Evolutionary conservation across 495 filamentous ascomycete species (phyloP), one percentile per base, ranked within the genome.

Genomic region (Achaetomiella virescens): DNA sequence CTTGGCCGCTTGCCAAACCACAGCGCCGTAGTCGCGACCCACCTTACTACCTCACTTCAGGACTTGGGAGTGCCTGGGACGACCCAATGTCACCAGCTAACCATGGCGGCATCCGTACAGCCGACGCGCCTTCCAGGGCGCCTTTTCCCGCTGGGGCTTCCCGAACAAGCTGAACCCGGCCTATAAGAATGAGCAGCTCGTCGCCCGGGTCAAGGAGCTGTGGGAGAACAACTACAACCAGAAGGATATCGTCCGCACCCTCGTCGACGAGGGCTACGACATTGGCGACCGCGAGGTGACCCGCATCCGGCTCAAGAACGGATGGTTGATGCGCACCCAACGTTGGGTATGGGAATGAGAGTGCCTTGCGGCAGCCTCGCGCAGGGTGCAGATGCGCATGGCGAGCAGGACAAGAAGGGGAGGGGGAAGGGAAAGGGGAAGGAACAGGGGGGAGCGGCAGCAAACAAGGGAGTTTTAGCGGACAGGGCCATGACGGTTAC

Each of bases 61-160:
- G n/a, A n/a, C n/a, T n/a, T n/a, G n/a, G n/a, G n/a, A n/a, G n/a
- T n/a, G n/a, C n/a, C n/a, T n/a, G n/a, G n/a, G n/a, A n/a, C n/a
- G n/a, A n/a, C n/a, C n/a, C n/a, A n/a, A n/a, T n/a, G n/a, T n/a
- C n/a, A n/a, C 43, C 27, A 52, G 52, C 57, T 56, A 52, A 65
- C 12, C 38, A 41, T 61, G 53, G 11, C 37, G 8, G 35, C 36
- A 9, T 27, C 33, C 18, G 25, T 17, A 41, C 65, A 90, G 85
- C 65, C 89, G 87, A 68, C 84, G 86, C 36, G 81, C 84, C 24
- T 88, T 82, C 60, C 86, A 90, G 64, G 79, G 75, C 11, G 84
- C 88, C 55, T 89, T 89, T 70, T 85, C 82, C 62, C 75, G 81
- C 67, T 93, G 89, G 89, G 77, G 79, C 0, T 93, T 91, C 56